Evolutionary conservation across 2,329 filamentous ascomycete genomes (phyloP), one percentile per base, ranked within the genome.

Genomic region (Fusarium subtropicale): DNA sequence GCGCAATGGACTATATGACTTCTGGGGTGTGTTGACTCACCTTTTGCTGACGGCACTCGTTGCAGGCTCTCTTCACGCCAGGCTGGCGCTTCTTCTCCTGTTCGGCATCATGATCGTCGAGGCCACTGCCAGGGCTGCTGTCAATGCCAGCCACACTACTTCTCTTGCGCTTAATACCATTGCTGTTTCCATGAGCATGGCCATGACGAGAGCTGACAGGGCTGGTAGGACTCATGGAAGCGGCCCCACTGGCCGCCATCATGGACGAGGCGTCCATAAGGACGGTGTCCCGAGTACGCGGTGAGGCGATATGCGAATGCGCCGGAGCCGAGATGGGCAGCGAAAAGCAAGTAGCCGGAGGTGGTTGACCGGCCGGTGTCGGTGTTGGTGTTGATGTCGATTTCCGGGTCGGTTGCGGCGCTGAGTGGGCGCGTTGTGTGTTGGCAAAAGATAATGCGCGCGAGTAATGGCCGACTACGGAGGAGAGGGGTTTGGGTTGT

Each of bases 41-140:
- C 85, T 95, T 95, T 80, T 95, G 92, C 81, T 95, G 92, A 66
- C 92, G 87, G 77, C 92, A 95, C 79, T 95, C 92, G 76, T 94
- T 94, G 80, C 92, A 95, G 8, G 92, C 92, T 74, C 92, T 86
- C 82, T 95, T 93, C 50, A 91, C 89, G 56, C 89, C 89, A 28
- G 89, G 89, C 71, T 90, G 87, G 64, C 88, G 85, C 79, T 88
- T 88, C 79, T 87, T 87, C 73, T 89, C 87, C 47, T 83, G 79
- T 54, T 88, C 87, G 61, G 89, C 88, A 60, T 88, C 83, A 59
- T 85, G 85, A 60, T 84, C 84, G 51, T 84, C 81, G 41, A 78
- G 64, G 45, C 64, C 71, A 74, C 87, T 90, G 28, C 84, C 87
- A 5, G 88, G 88, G 69, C 88, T 90, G 76, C 87, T 90, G 61